A percentile compares a stretch with the other conserved stretches of the same genome.
These are phyloP conservation scores for Dalbergia cultrata DNA, from an alignment of 306 rosid species.

Conservation along the genomic window DNA sequence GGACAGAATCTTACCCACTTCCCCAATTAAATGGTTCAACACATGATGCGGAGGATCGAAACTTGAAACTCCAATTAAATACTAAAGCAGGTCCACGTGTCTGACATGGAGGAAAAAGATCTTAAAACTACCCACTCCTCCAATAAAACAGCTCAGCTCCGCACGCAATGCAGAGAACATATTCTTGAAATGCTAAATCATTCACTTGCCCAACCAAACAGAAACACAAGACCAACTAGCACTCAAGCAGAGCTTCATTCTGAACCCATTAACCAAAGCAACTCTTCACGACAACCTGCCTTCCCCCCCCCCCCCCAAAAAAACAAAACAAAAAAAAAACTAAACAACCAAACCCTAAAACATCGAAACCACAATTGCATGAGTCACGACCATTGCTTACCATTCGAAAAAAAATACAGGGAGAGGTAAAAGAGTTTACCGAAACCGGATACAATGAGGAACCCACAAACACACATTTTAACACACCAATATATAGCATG, in stretches of 20 bases:
- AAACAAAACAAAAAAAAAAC: too few relatives aligned
- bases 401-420: not conserved
- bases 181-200: not conserved
- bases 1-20: not conserved
- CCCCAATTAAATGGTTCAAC: not conserved
- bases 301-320: slow-evolving; percentile 4
- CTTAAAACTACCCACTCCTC: not conserved
- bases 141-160: slow-evolving; percentile 32
- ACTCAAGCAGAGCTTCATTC: slow-evolving; percentile 7
- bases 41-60: not conserved
- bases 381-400: not conserved
- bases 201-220: not conserved
- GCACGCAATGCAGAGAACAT: not conserved
- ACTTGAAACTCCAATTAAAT: slow-evolving; percentile 13
- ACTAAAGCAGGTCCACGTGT: not conserved
- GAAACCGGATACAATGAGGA: not conserved
- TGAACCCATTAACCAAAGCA: not conserved
- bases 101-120: not conserved
- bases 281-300: not conserved
- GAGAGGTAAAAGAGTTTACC: not conserved
- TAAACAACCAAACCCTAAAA: not conserved
- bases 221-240: not conserved
- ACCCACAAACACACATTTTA: not conserved
- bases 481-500: not conserved
- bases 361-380: not conserved